Conservation (phyloP, 1,139 yeast genomes). For the Martiniozyma asiatica region DNA sequence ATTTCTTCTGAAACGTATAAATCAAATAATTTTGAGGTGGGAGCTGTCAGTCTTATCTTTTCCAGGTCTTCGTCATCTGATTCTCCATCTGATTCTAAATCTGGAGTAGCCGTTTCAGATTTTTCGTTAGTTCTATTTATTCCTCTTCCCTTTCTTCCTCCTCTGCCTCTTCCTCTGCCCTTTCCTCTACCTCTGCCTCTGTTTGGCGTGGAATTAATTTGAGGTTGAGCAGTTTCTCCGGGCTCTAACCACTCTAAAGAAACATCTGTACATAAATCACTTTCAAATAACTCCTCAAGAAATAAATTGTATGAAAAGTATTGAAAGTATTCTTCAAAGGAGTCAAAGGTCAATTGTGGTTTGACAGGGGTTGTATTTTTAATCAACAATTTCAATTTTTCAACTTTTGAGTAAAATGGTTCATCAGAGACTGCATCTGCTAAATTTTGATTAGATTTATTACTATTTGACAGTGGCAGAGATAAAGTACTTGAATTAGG, state of each 20-base stretch:
- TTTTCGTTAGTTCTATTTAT: too few species aligned
- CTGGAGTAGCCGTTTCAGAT: conserved; percentile 24
- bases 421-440: neutral
- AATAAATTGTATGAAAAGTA: conserved; percentile 52
- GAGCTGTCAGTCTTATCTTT: too few species aligned
- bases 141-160: too few species aligned
- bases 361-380: conserved; percentile 13
- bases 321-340: conserved; percentile 39
- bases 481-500: neutral
- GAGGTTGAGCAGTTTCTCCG: conserved; percentile 19
- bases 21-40: too few species aligned
- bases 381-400: conserved; percentile 13
- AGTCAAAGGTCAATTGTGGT: conserved; percentile 37
- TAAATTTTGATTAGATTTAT: neutral
- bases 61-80: too few species aligned
- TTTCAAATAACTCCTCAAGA: conserved; percentile 42
- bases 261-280: conserved; percentile 34
- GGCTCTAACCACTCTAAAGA: conserved; percentile 33
- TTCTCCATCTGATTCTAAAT: conserved; percentile 15
- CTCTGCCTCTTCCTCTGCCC: too few species aligned
- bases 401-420: conserved; percentile 6
- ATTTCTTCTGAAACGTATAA: conserved; percentile 26
- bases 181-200: too few species aligned
- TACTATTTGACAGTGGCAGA: neutral
- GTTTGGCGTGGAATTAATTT: too few species aligned